These are phyloP conservation scores for Starmerella apicola DNA, from an alignment of 805 yeast species.

Conservation along the genomic window DNA sequence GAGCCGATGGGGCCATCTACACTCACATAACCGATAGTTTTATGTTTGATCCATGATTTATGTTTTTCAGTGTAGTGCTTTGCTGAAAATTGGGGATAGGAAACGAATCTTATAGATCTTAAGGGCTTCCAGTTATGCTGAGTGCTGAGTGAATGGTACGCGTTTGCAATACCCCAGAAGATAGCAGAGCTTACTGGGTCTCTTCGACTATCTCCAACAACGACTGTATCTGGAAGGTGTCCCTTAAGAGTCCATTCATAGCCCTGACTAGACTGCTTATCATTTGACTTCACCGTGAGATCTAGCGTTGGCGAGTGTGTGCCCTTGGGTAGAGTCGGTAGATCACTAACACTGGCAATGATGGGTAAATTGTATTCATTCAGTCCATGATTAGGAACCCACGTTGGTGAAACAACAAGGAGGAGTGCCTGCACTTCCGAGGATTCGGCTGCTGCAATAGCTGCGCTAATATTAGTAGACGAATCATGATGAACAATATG, in stretches of 20 bases:
- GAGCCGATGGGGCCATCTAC: background rate
- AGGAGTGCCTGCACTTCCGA: constrained; percentile 2
- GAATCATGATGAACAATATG: background rate
- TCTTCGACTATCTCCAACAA: constrained; percentile 10
- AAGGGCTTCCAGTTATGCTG: constrained; percentile 13
- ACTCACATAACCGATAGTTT: constrained; percentile 7
- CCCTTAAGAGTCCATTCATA: constrained; percentile 10
- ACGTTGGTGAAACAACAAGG: constrained; percentile 6
- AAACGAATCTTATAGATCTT: constrained; percentile 12
- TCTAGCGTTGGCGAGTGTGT: background rate
- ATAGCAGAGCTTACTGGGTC: constrained; percentile 3
- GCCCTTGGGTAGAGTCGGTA: background rate
- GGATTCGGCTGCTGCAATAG: background rate
- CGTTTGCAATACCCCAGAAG: constrained; percentile 4
- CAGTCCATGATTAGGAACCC: constrained; percentile 11
- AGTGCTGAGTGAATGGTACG: background rate
- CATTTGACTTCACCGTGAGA: background rate
- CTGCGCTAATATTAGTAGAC: background rate
- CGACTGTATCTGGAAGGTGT: constrained; percentile 4
- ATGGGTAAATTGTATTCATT: constrained; percentile 10
- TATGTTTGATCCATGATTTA: background rate
- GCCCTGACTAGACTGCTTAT: background rate
- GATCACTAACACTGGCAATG: background rate
- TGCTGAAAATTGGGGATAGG: constrained; percentile 6
- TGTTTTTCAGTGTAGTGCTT: constrained; percentile 2